These are phyloP conservation scores for Halophytophthora batemanensis DNA, from an alignment of 352 stramenopile genomes.

Conservation along the genomic window DNA sequence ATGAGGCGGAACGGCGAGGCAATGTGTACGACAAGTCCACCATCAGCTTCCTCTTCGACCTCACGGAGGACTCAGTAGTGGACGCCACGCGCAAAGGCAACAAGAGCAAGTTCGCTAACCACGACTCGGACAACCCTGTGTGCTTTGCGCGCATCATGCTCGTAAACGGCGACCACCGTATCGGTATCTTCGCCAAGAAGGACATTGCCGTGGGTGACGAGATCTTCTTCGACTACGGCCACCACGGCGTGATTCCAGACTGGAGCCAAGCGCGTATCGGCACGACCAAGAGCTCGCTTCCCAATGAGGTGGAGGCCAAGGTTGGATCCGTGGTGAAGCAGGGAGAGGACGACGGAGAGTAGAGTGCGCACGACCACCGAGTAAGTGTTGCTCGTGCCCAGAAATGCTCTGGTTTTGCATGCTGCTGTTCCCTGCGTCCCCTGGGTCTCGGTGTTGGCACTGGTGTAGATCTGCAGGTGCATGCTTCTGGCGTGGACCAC, in stretches of 20 bases:
- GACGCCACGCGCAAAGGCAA: slow-evolving; percentile 94
- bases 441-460: not conserved
- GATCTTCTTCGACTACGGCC: slow-evolving; percentile 83
- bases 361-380: not conserved
- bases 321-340: slow-evolving; percentile 12
- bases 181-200: slow-evolving; percentile 91
- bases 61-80: slow-evolving; percentile 91
- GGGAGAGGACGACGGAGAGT: slow-evolving; percentile 2
- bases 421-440: no score
- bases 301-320: slow-evolving; percentile 14
- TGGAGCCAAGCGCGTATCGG: slow-evolving; percentile 71
- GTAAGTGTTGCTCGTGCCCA: slow-evolving; percentile 1
- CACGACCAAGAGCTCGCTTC: slow-evolving; percentile 19
- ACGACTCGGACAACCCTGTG: slow-evolving; percentile 77
- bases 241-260: slow-evolving; percentile 77
- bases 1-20: slow-evolving; percentile 82
- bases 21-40: slow-evolving; percentile 90
- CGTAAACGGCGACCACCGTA: slow-evolving; percentile 91
- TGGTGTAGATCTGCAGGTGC: no score
- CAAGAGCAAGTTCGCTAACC: slow-evolving; percentile 94
- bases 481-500: no score
- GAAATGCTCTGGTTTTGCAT: not conserved
- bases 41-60: slow-evolving; percentile 93
- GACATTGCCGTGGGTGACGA: slow-evolving; percentile 87
- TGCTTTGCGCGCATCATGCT: slow-evolving; percentile 85